Evolutionary conservation across 1,284 basidiomycete genomes (phyloP).

Genomic region (Pisolithus thermaeus): DNA sequence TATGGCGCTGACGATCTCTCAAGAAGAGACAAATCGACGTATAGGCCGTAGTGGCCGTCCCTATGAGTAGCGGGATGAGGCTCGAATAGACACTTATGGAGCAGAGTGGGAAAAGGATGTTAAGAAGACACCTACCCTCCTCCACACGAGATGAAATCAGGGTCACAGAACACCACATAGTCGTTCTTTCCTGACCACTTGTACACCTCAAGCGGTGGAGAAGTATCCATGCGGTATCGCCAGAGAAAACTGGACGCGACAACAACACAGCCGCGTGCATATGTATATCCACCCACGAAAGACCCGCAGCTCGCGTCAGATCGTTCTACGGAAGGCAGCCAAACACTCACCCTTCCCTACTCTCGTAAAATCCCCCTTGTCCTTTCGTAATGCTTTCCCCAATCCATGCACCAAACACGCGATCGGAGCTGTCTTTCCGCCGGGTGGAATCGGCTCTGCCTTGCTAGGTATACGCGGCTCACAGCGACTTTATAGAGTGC

Average conservation of each 20-base stretch:
- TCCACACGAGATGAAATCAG: constrained; percentile 78
- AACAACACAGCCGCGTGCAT: neutral
- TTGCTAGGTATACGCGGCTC: constrained; percentile 21
- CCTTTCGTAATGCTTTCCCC: constrained; percentile 60
- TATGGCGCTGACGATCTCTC: constrained; percentile 82
- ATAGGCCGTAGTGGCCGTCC: constrained; percentile 84
- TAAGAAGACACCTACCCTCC: constrained; percentile 65
- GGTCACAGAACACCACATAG: constrained; percentile 85
- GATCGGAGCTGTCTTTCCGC: constrained; percentile 56
- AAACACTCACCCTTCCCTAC: constrained; percentile 75
- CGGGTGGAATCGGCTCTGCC: constrained; percentile 17
- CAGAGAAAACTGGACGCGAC: constrained; percentile 66
- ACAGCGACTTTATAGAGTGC: constrained; percentile 41
- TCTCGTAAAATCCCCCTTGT: constrained; percentile 73
- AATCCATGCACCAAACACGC: constrained; percentile 76
- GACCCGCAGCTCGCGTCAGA: neutral
- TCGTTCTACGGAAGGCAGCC: too few relatives aligned
- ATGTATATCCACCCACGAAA: neutral
- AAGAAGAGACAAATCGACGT: constrained; percentile 79
- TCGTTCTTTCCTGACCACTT: constrained; percentile 89
- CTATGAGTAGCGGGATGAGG: constrained; percentile 32
- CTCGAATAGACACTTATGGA: neutral
- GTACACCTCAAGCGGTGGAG: constrained; percentile 53
- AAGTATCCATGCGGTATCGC: constrained; percentile 35
- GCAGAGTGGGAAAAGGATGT: neutral